Percentiles rank a stretch among this genome's conserved stretches.
phyloP scores from a whole-genome alignment of 73 alveolate genomes.

The Paramecium bursaria region DNA sequence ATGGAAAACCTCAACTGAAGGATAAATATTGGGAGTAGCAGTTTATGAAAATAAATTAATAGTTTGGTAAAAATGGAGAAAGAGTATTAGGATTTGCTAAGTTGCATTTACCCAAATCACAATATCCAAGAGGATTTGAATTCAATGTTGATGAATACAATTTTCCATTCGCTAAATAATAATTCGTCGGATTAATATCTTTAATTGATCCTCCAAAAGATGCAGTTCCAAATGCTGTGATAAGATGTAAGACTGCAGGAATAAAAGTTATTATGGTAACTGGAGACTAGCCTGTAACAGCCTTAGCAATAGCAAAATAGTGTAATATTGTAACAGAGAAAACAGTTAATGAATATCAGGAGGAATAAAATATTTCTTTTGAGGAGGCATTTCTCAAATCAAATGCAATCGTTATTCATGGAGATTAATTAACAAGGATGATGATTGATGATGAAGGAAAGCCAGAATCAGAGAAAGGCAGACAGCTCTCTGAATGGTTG shows the following conservation, averaged over 20 bases:
- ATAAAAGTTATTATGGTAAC: slow-evolving; percentile 91
- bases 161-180: slow-evolving; percentile 74
- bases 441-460: slow-evolving; percentile 64
- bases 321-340: slow-evolving; percentile 76
- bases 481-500: slow-evolving; percentile 72
- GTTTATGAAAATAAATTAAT: slow-evolving; percentile 77
- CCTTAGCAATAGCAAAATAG: slow-evolving; percentile 89
- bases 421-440: slow-evolving; percentile 71
- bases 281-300: slow-evolving; percentile 93
- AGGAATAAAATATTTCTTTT: slow-evolving; percentile 66
- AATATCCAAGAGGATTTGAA: slow-evolving; percentile 73
- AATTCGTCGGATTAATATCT: slow-evolving; percentile 81
- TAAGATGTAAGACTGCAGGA: slow-evolving; percentile 83
- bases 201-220: slow-evolving; percentile 85
- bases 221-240: slow-evolving; percentile 79
- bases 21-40: slow-evolving; percentile 72
- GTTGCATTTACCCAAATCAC: slow-evolving; percentile 71
- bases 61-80: slow-evolving; percentile 81
- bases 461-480: slow-evolving; percentile 75
- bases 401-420: slow-evolving; percentile 80
- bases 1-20: slow-evolving; percentile 73
- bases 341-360: slow-evolving; percentile 68
- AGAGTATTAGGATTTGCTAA: slow-evolving; percentile 84
- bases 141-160: slow-evolving; percentile 66
- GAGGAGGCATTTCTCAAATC: slow-evolving; percentile 75